Conservation (phyloP, 73 alveolate genomes). For the Halteria grandinella region DNA sequence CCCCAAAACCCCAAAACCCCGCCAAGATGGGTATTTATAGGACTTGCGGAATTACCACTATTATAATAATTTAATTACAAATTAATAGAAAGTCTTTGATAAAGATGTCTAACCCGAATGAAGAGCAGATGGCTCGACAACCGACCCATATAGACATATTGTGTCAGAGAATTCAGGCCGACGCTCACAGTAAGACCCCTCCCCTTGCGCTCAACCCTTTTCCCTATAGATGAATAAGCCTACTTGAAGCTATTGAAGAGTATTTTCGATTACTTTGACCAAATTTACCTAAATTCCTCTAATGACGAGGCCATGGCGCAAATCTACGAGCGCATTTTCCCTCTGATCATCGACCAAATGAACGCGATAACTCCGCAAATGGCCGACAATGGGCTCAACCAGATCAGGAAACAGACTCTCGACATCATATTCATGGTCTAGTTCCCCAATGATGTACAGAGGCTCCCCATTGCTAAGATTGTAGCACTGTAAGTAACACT, state of each 20-base stretch:
- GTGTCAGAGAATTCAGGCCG: no score
- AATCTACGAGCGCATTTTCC: conserved; percentile 18
- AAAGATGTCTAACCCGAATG: no score
- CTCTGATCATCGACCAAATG: conserved; percentile 26
- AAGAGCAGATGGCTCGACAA: no score
- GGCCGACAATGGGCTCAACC: conserved; percentile 23
- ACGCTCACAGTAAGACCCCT: no score
- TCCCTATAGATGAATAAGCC: conserved; percentile 28
- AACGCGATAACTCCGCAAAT: conserved; percentile 5
- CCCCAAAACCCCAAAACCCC: no score
- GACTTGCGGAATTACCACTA: no score
- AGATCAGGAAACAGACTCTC: conserved; percentile 39
- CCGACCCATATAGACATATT: no score
- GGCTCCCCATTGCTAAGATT: not conserved
- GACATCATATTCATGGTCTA: conserved; percentile 45
- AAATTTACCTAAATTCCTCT: not conserved
- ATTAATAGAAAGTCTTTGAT: no score
- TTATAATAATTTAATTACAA: no score
- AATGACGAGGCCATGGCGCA: not conserved
- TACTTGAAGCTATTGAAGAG: conserved; percentile 35
- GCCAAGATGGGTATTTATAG: no score
- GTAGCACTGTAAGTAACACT: conserved; percentile 31
- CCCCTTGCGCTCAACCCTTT: no score
- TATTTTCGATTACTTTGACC: conserved; percentile 21
- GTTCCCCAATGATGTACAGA: conserved; percentile 27